phyloP scores from a whole-genome alignment of 1,139 yeast genomes.

The Magnusiomyces magnusii region DNA sequence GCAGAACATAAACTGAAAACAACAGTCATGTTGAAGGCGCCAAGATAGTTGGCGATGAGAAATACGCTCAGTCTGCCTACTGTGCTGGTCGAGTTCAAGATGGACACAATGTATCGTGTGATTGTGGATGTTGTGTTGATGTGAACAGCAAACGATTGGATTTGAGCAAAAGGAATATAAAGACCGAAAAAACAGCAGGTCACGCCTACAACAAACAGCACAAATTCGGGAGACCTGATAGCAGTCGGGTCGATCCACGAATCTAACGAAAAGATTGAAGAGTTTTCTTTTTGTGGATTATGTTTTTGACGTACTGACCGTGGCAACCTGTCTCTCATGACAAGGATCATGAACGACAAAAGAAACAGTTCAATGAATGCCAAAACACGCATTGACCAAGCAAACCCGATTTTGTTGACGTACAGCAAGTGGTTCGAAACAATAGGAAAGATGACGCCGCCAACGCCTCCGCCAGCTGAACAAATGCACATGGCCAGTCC shows the following conservation, averaged over 20 bases:
- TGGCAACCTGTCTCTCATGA: slow-evolving; percentile 12
- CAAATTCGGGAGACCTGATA: slow-evolving; percentile 12
- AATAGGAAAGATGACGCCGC: slow-evolving; percentile 47
- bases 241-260: slow-evolving; percentile 13
- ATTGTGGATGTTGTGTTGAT: not conserved
- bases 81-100: slow-evolving; percentile 7
- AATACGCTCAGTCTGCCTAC: slow-evolving; percentile 12
- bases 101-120: slow-evolving; percentile 9
- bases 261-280: slow-evolving; percentile 6
- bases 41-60: slow-evolving; percentile 8
- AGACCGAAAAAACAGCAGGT: slow-evolving; percentile 11
- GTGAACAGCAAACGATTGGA: slow-evolving; percentile 12
- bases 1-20: slow-evolving; percentile 4
- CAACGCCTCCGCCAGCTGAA: slow-evolving; percentile 51
- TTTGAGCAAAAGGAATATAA: slow-evolving; percentile 11
- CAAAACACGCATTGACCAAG: slow-evolving; percentile 42
- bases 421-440: slow-evolving; percentile 32
- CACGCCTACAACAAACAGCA: slow-evolving; percentile 11
- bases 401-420: slow-evolving; percentile 36
- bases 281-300: not conserved
- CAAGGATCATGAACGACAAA: slow-evolving; percentile 3
- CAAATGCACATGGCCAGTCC: slow-evolving; percentile 49
- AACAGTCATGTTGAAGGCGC: slow-evolving; percentile 12
- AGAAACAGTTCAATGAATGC: slow-evolving; percentile 20
- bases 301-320: not conserved